These are phyloP conservation scores for Botrytis hyacinthi DNA, from an alignment of 2,329 filamentous ascomycete species.

Conservation along the genomic window DNA sequence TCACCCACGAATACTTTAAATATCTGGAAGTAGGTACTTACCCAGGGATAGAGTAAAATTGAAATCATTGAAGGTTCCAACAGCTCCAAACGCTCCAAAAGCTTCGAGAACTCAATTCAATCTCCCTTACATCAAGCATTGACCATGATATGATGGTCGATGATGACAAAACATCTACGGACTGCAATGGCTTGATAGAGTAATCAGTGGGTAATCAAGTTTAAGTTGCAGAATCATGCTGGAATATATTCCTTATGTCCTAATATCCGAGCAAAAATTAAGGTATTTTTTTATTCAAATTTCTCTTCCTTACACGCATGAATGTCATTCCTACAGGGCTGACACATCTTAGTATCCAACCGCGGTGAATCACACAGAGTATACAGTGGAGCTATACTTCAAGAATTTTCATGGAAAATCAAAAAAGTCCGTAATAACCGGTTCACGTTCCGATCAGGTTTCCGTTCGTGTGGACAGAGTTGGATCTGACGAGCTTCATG, in stretches of 20 bases:
- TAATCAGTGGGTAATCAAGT: neutral
- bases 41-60: neutral
- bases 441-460: neutral
- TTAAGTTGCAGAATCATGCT: neutral
- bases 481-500: neutral
- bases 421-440: conserved; percentile 10
- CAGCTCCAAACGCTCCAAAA: neutral
- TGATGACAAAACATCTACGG: neutral
- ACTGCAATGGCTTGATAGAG: neutral
- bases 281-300: neutral
- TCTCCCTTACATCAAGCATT: neutral
- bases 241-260: neutral
- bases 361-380: neutral
- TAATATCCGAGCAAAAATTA: neutral
- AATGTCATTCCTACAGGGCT: conserved; percentile 9
- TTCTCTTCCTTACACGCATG: neutral
- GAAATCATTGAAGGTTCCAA: neutral
- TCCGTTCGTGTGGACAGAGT: neutral
- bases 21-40: neutral
- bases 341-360: neutral
- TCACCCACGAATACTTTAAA: neutral
- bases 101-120: neutral
- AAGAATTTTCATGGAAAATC: conserved; percentile 4
- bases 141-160: neutral
- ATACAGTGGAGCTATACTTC: neutral